Conservation (phyloP, 2,329 filamentous ascomycete species). For the Aspergillus tamarii region DNA sequence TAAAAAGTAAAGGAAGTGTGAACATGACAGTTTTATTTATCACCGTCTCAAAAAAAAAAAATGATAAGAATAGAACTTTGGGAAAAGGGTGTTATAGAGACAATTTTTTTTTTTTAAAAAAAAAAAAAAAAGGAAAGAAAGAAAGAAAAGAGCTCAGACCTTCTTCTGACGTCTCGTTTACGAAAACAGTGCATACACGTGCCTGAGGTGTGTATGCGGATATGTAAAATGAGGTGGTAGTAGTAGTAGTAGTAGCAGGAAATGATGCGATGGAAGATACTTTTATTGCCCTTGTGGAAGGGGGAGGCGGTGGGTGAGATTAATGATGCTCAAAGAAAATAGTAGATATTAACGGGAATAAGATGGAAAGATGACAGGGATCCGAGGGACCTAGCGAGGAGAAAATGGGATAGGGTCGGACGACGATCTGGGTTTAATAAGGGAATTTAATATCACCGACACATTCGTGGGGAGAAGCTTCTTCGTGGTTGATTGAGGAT, state of each 20-base stretch:
- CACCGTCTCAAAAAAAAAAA: neutral
- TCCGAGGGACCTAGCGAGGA: slow-evolving; percentile 17
- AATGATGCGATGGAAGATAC: neutral
- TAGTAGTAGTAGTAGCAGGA: neutral
- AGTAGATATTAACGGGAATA: slow-evolving; percentile 6
- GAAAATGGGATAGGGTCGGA: slow-evolving; percentile 18
- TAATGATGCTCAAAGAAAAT: neutral
- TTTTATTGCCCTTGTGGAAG: neutral
- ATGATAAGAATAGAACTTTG: slow-evolving; percentile 10
- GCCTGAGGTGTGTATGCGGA: slow-evolving; percentile 8
- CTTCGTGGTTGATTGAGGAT: slow-evolving; percentile 12
- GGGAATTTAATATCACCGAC: slow-evolving; percentile 12
- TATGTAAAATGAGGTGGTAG: neutral
- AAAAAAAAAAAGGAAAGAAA: neutral
- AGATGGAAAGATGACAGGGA: slow-evolving; percentile 10
- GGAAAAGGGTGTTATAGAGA: neutral
- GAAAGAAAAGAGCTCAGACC: slow-evolving; percentile 11
- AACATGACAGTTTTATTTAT: neutral
- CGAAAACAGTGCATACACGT: slow-evolving; percentile 13
- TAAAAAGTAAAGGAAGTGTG: slow-evolving; percentile 4
- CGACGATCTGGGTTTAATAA: slow-evolving; percentile 14
- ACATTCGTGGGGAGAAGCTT: slow-evolving; percentile 19
- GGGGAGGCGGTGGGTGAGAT: neutral
- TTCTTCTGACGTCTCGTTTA: slow-evolving; percentile 8
- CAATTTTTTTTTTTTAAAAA: too few species aligned